Percentiles rank a stretch among this genome's conserved stretches.
phyloP scores from a whole-genome alignment of 352 stramenopile species.

The Phytopythium mirpurense region DNA sequence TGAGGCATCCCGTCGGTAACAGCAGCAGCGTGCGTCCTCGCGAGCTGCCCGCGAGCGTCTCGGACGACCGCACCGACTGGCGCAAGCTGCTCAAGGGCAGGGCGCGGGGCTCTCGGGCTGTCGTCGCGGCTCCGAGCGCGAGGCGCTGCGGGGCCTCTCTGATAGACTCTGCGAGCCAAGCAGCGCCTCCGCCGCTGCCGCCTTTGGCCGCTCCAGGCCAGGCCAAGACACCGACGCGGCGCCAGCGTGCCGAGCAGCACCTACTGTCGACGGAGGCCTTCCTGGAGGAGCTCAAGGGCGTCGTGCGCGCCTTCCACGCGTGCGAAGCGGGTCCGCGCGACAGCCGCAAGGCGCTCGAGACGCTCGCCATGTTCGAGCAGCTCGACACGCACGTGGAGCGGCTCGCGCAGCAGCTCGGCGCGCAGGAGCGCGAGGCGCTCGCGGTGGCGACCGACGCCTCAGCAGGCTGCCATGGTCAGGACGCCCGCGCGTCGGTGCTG shows the following conservation, averaged over 20 bases:
- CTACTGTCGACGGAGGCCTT: slow-evolving; percentile 31
- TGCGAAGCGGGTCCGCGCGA: slow-evolving; percentile 9
- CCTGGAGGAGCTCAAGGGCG: slow-evolving; percentile 42
- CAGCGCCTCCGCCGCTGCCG: not conserved
- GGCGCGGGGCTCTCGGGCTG: not conserved
- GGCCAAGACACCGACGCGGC: not conserved
- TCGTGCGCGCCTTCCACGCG: slow-evolving; percentile 45
- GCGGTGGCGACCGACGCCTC: slow-evolving; percentile 5
- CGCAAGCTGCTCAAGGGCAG: slow-evolving; percentile 49
- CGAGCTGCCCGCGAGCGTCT: slow-evolving; percentile 41
- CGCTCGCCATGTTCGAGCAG: slow-evolving; percentile 36
- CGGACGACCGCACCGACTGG: slow-evolving; percentile 63
- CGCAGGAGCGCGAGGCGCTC: slow-evolving; percentile 18
- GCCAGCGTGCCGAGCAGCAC: slow-evolving; percentile 4
- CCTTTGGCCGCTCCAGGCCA: not conserved
- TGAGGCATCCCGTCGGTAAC: slow-evolving; percentile 5
- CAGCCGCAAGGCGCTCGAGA: slow-evolving; percentile 4
- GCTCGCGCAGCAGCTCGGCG: slow-evolving; percentile 37
- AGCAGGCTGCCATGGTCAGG: not conserved
- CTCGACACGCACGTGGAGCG: slow-evolving; percentile 52
- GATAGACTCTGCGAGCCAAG: not conserved
- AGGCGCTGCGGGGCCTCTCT: not conserved
- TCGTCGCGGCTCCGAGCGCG: not conserved
- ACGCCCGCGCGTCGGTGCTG: slow-evolving; percentile 17
- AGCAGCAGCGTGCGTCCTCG: slow-evolving; percentile 43